These are phyloP conservation scores for Ustilago xerochloae DNA, from an alignment of 1,284 basidiomycete species.

Conservation along the genomic window DNA sequence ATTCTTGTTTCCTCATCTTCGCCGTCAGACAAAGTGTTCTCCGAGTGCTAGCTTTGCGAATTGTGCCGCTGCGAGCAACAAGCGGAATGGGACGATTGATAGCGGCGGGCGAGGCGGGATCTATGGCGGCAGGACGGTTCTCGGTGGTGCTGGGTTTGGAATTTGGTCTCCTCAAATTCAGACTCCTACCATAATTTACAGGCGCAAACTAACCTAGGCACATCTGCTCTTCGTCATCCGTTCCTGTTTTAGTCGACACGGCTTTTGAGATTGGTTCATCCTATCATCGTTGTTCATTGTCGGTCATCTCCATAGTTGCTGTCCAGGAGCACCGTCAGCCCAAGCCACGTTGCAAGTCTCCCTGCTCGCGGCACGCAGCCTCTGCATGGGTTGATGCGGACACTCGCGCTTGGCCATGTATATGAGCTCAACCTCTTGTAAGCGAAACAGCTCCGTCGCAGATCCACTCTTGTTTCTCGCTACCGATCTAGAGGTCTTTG, in stretches of 20 bases:
- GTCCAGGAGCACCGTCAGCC: not conserved
- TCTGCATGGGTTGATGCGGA: no score
- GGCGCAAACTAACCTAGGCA: not conserved
- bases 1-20: constrained; percentile 4
- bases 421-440: not conserved
- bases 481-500: constrained; percentile 12
- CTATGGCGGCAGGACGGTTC: constrained; percentile 9
- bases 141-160: constrained; percentile 26
- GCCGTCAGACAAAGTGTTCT: not conserved
- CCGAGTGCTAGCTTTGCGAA: not conserved
- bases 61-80: no score
- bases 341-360: no score
- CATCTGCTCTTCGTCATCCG: not conserved
- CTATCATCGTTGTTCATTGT: not conserved
- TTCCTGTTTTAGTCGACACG: no score
- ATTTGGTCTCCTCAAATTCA: constrained; percentile 13
- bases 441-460: constrained; percentile 1
- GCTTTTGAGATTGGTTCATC: no score
- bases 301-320: not conserved
- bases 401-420: constrained; percentile 14
- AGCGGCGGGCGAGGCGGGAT: constrained; percentile 22
- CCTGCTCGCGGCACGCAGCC: no score
- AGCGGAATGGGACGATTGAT: not conserved
- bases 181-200: not conserved
- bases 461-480: constrained; percentile 20